Evolutionary conservation across 1,284 basidiomycete genomes (phyloP).

Genomic region (Irpex sp.): DNA sequence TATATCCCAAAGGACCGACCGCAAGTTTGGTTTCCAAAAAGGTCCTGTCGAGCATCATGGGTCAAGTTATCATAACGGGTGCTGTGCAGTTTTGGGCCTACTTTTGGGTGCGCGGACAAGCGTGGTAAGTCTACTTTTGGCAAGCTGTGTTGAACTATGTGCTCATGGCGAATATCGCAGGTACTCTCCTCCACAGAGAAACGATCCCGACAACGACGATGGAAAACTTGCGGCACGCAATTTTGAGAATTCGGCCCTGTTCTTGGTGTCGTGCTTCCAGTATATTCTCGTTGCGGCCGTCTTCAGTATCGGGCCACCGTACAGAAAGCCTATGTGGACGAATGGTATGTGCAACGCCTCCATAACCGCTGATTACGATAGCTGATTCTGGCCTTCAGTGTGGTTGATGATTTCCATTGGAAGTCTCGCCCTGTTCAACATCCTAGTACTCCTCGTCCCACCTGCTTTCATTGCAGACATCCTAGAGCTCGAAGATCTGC

Average conservation of each 20-base stretch:
- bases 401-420: slow-evolving; percentile 77
- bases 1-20: slow-evolving; percentile 91
- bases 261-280: slow-evolving; percentile 96
- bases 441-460: slow-evolving; percentile 73
- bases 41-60: slow-evolving; percentile 91
- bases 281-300: slow-evolving; percentile 96
- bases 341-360: slow-evolving; percentile 63
- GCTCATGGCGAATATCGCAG: slow-evolving; percentile 25
- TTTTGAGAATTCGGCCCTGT: slow-evolving; percentile 92
- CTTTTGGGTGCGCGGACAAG: slow-evolving; percentile 82
- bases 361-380: neutral
- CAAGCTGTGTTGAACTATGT: no score
- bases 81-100: slow-evolving; percentile 86
- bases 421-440: slow-evolving; percentile 66
- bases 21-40: slow-evolving; percentile 96
- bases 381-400: slow-evolving; percentile 38
- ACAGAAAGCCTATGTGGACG: slow-evolving; percentile 92
- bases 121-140: slow-evolving; percentile 54
- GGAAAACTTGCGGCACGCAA: slow-evolving; percentile 88
- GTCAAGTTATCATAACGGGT: slow-evolving; percentile 89
- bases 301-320: slow-evolving; percentile 97
- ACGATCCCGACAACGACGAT: slow-evolving; percentile 55
- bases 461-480: slow-evolving; percentile 58
- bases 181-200: slow-evolving; percentile 59
- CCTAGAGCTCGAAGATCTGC: slow-evolving; percentile 80